Evolutionary conservation across 805 yeast species (phyloP), one percentile per base, ranked within the genome.

Genomic region (Komagataella phaffii): DNA sequence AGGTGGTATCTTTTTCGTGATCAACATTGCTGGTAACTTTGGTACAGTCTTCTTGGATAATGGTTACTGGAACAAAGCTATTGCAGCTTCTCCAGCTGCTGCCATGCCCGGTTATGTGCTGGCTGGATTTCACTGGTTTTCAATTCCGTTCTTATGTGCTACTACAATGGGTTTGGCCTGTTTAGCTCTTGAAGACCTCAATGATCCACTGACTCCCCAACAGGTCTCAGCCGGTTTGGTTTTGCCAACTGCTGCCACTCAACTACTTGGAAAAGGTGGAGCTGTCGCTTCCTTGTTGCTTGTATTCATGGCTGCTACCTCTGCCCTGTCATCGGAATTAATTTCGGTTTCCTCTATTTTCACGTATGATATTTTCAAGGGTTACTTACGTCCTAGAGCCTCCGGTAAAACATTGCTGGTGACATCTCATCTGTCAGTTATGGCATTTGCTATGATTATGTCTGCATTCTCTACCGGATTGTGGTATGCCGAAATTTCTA

Each of bases 111-210:
- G 96, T 19, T 89, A 89, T 65, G 81, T 87, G 23, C 67, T 86
- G 53, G 96, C 96, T 53, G 96, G 96, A 24, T 65, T 89, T 47
- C 85, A 91, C 0, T 89, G 96, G 96, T 84, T 87, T 63, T 90
- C 95, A 6, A 83, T 89, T 57, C 96, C 96, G 48, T 83, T 83
- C 72, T 75, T 86, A 53, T 76, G 81, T 50, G 85, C 95, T 14
- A 82, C 91, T 2, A 85, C 95, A 6, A 75, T 88, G 85, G 96
- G 96, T 10, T 69, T 88, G n/a, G 88, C 90, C 18, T 87, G 87
- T 51, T 67, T 86, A 53, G 83, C 88, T 18, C 71, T 88, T 50
- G 91, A 88, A 67, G 40, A 30, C 4, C 40, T 30, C 14, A 65
- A 70, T 50, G 73, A 79, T 36, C 83, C 88, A 23, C 73, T 89